Evolutionary conservation across 2,329 filamentous ascomycete genomes (phyloP).

Genomic region (Colletotrichum sp.): DNA sequence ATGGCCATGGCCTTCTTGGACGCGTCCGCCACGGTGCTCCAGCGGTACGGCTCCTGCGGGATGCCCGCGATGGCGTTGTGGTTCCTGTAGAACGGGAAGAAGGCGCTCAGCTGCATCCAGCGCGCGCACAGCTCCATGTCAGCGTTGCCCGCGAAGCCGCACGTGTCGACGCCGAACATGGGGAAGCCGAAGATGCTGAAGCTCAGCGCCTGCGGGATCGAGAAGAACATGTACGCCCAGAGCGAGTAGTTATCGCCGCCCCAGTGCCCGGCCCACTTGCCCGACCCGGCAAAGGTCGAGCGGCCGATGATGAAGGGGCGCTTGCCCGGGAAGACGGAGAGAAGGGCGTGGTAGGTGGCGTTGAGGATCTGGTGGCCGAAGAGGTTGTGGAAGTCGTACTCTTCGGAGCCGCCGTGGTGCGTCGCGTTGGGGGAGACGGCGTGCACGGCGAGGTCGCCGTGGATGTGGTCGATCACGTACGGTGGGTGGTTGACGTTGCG

Average conservation of each 20-base stretch:
- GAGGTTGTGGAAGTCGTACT: slow-evolving; percentile 87
- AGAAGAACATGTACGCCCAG: slow-evolving; percentile 77
- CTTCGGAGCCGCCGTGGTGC: slow-evolving; percentile 72
- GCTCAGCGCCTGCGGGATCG: slow-evolving; percentile 78
- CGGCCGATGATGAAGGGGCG: slow-evolving; percentile 86
- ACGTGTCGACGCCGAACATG: slow-evolving; percentile 77
- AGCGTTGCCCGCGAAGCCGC: slow-evolving; percentile 72
- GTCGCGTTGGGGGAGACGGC: slow-evolving; percentile 80
- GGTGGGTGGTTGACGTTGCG: slow-evolving; percentile 77
- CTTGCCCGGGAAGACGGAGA: slow-evolving; percentile 67
- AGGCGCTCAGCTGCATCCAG: slow-evolving; percentile 76
- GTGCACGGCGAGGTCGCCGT: slow-evolving; percentile 75
- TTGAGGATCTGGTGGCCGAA: slow-evolving; percentile 78
- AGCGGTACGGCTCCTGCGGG: slow-evolving; percentile 74
- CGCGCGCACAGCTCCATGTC: slow-evolving; percentile 74
- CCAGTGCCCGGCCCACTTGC: slow-evolving; percentile 82
- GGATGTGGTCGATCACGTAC: slow-evolving; percentile 76
- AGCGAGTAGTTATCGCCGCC: slow-evolving; percentile 76
- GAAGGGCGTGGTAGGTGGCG: slow-evolving; percentile 76
- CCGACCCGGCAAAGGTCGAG: slow-evolving; percentile 79
- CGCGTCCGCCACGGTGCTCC: slow-evolving; percentile 69
- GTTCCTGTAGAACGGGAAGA: slow-evolving; percentile 82
- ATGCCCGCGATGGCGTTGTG: slow-evolving; percentile 69
- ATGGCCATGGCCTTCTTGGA: slow-evolving; percentile 71
- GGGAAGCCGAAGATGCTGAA: slow-evolving; percentile 77